Percentiles rank a stretch among this genome's conserved stretches.
These are phyloP conservation scores for Phytopythium cucurbitacearum DNA, from an alignment of 352 stramenopile genomes.

Conservation along the genomic window DNA sequence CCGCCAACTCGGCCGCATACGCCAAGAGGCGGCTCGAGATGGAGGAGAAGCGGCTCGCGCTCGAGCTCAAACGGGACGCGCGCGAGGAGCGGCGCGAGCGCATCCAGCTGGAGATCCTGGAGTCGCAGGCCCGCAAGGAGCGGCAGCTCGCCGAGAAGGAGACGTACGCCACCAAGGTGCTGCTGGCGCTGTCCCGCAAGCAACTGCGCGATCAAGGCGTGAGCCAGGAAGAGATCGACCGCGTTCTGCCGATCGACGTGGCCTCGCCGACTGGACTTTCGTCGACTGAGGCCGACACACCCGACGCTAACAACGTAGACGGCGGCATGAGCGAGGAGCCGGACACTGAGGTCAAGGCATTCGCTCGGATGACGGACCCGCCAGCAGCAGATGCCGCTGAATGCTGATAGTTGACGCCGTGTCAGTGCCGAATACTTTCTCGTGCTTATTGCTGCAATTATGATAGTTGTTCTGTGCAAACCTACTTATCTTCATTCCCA, in stretches of 20 bases:
- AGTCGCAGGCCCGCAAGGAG: slow-evolving; percentile 36
- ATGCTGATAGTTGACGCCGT: no score
- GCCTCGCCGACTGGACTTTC: no score
- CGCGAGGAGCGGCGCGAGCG: slow-evolving; percentile 37
- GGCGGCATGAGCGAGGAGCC: no score
- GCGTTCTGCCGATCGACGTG: slow-evolving; percentile 29
- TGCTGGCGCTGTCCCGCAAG: slow-evolving; percentile 49
- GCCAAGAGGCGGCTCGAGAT: slow-evolving; percentile 41
- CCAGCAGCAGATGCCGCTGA: no score
- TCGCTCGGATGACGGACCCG: no score
- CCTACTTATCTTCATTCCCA: no score
- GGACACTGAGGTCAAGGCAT: no score
- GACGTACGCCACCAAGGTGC: slow-evolving; percentile 32
- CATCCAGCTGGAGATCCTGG: slow-evolving; percentile 41
- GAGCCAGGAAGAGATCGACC: slow-evolving; percentile 44
- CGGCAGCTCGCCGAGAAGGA: slow-evolving; percentile 35
- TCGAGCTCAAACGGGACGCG: slow-evolving; percentile 38
- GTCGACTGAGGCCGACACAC: no score
- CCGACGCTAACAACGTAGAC: no score
- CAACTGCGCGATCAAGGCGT: slow-evolving; percentile 48
- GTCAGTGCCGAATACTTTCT: no score
- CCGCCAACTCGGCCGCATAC: slow-evolving; percentile 10
- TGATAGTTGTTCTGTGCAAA: no score
- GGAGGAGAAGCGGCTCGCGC: slow-evolving; percentile 49
- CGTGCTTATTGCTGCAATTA: no score